Evolutionary conservation across 495 filamentous ascomycete genomes (phyloP).

Genomic region (Xylaria acuta): DNA sequence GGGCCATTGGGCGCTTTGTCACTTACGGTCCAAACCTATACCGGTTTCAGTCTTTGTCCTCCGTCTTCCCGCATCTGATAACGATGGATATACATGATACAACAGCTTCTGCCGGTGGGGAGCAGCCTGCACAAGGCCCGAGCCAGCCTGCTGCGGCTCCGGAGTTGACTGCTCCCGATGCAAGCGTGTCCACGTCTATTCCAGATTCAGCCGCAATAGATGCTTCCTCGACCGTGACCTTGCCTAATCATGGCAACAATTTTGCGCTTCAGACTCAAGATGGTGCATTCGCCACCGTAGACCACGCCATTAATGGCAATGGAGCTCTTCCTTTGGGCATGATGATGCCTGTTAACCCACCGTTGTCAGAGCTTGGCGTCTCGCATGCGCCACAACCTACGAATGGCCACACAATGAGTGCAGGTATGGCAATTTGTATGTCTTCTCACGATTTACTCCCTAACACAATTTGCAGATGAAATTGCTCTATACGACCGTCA

Average conservation of each 20-base stretch:
- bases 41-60: not conserved
- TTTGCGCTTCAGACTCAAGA: not conserved
- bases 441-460: not conserved
- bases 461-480: slow-evolving; percentile 67
- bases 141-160: slow-evolving; percentile 1
- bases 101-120: slow-evolving; percentile 1
- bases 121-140: not conserved
- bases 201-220: not conserved
- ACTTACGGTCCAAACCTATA: slow-evolving; percentile 1
- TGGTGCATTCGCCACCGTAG: slow-evolving; percentile 2
- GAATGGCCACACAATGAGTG: slow-evolving; percentile 27
- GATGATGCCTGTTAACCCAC: slow-evolving; percentile 11
- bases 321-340: slow-evolving; percentile 12
- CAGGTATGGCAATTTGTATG: slow-evolving; percentile 15
- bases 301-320: slow-evolving; percentile 22
- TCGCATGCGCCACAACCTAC: slow-evolving; percentile 1
- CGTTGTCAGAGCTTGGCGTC: not conserved
- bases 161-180: slow-evolving; percentile 8
- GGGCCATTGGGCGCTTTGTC: not conserved
- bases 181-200: slow-evolving; percentile 5
- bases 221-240: not conserved
- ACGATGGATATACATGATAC: slow-evolving; percentile 17
- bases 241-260: not conserved
- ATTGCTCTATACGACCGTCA: slow-evolving; percentile 98
- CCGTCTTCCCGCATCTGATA: not conserved